These are phyloP conservation scores for Ensete glaucum DNA, from an alignment of 176 grass and related monocot genomes.

Conservation along the genomic window DNA sequence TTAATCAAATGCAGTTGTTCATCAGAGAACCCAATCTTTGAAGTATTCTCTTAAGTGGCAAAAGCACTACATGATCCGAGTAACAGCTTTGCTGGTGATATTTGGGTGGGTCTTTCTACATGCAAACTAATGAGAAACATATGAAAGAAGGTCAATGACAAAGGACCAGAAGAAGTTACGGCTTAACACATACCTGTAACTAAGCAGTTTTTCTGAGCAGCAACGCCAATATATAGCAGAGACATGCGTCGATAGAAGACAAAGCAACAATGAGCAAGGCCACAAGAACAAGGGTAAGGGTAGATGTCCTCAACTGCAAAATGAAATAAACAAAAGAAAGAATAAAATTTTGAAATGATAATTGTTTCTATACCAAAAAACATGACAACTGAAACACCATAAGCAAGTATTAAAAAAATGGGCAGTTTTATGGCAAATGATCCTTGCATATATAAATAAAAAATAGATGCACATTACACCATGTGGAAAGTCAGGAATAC, in stretches of 20 bases:
- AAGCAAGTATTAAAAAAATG: neutral
- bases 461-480: too few relatives aligned
- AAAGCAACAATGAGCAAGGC: conserved; percentile 65
- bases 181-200: neutral
- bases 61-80: too few relatives aligned
- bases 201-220: conserved; percentile 71
- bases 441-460: too few relatives aligned
- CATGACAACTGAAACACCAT: neutral
- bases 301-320: conserved; percentile 66
- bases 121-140: too few relatives aligned
- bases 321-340: conserved; percentile 10
- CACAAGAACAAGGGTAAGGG: conserved; percentile 68
- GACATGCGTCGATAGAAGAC: conserved; percentile 66
- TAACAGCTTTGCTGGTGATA: too few relatives aligned
- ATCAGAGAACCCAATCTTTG: too few relatives aligned
- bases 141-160: neutral
- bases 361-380: neutral
- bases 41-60: too few relatives aligned
- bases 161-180: neutral
- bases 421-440: too few relatives aligned
- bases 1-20: too few relatives aligned
- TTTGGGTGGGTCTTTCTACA: too few relatives aligned
- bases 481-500: too few relatives aligned
- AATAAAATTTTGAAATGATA: neutral
- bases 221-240: conserved; percentile 68